Percentiles rank a stretch among this genome's conserved stretches.
Conservation (phyloP, 2,329 filamentous ascomycete species). For the Ploettnerulaceae sp. region DNA sequence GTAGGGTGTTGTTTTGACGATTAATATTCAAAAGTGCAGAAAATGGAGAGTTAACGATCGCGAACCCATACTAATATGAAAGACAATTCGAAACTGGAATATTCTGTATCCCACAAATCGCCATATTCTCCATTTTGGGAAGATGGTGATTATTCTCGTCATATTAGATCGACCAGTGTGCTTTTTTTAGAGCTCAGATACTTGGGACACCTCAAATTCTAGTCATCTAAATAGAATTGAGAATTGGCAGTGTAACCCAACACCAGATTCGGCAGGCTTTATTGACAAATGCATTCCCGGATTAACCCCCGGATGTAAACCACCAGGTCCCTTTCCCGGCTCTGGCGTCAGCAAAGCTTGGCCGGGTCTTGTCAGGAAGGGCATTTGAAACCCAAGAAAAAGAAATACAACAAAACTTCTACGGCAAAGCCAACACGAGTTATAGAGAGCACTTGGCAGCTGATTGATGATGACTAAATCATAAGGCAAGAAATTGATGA, state of each 20-base stretch:
- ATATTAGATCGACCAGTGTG: no score
- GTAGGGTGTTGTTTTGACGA: not conserved
- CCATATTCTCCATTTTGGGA: no score
- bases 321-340: not conserved
- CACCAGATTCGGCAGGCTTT: not conserved
- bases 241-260: not conserved
- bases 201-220: no score
- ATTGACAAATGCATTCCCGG: constrained; percentile 2
- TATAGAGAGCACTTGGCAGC: not conserved
- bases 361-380: not conserved
- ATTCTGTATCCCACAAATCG: not conserved
- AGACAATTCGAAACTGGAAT: not conserved
- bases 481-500: not conserved
- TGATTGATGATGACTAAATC: not conserved
- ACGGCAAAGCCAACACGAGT: not conserved
- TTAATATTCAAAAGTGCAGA: not conserved
- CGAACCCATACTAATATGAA: not conserved
- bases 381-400: not conserved
- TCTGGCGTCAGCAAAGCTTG: not conserved
- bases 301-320: not conserved
- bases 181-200: no score
- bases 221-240: not conserved
- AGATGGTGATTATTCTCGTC: no score
- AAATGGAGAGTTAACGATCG: not conserved
- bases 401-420: constrained; percentile 1